Conservation (phyloP, 2,329 filamentous ascomycete genomes). For the Conoideocrella luteorostrata region DNA sequence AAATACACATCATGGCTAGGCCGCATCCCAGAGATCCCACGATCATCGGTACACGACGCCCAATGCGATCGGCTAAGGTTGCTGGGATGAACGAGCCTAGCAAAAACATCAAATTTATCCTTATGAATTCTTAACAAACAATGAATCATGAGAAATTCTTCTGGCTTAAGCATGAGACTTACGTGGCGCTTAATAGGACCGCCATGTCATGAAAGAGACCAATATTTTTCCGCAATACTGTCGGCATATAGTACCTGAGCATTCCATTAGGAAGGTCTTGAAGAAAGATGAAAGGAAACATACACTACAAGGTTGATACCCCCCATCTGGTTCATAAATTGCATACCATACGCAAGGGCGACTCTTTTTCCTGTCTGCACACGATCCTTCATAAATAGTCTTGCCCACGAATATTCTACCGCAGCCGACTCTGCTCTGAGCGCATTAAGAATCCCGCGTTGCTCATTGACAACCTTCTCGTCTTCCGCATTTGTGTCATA, state of each 20-base stretch:
- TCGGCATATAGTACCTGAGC: too few relatives aligned
- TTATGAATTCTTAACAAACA: too few relatives aligned
- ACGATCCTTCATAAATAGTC: conserved; percentile 36
- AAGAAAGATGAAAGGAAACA: too few relatives aligned
- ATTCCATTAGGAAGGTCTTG: too few relatives aligned
- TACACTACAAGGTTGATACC: conserved; percentile 41
- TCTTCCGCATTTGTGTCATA: conserved; percentile 32
- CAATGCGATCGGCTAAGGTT: conserved; percentile 28
- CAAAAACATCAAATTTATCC: conserved; percentile 32
- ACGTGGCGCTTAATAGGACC: too few relatives aligned
- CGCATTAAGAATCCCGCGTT: conserved; percentile 33
- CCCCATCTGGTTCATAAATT: conserved; percentile 43
- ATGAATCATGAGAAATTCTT: too few relatives aligned
- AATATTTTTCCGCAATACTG: too few relatives aligned
- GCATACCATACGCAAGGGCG: conserved; percentile 39
- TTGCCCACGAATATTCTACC: conserved; percentile 26
- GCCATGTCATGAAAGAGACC: too few relatives aligned
- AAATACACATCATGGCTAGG: conserved; percentile 31
- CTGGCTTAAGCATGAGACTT: too few relatives aligned
- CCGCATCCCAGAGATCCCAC: conserved; percentile 27
- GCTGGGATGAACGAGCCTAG: conserved; percentile 29
- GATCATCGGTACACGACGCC: conserved; percentile 37
- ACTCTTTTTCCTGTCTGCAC: conserved; percentile 37
- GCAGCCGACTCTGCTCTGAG: conserved; percentile 31
- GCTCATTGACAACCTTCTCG: conserved; percentile 26